phyloP scores from a whole-genome alignment of 78 protist genomes.

The Dictyostelium purpureum region DNA sequence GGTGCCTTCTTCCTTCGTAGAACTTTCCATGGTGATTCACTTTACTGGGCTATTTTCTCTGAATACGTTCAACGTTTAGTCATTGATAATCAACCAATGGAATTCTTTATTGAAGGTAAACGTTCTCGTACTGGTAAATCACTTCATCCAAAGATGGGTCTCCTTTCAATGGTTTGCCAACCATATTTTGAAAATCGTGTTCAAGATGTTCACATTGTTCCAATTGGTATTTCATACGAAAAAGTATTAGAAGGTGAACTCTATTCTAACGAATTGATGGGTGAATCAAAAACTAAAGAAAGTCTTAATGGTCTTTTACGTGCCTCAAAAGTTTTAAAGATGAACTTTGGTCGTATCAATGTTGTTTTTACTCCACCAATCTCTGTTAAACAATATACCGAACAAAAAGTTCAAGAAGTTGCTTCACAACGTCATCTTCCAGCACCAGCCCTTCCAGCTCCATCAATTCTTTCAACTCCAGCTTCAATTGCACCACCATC shows the following conservation, averaged over 20 bases:
- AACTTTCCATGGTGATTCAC: constrained; percentile 86
- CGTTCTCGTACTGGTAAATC: constrained; percentile 88
- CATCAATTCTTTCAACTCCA: neutral
- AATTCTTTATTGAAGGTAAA: constrained; percentile 91
- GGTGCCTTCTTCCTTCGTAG: constrained; percentile 91
- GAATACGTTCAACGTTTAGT: constrained; percentile 85
- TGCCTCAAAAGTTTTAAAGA: constrained; percentile 68
- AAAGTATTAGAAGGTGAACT: constrained; percentile 82
- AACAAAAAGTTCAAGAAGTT: neutral
- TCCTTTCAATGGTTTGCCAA: constrained; percentile 51
- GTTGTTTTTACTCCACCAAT: constrained; percentile 77
- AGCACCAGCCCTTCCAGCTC: neutral
- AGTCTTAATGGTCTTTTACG: constrained; percentile 63
- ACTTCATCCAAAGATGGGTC: constrained; percentile 86
- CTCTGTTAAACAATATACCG: constrained; percentile 63
- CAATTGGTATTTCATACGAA: constrained; percentile 82
- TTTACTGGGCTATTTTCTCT: constrained; percentile 83
- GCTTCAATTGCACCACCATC: neutral
- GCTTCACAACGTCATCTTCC: neutral
- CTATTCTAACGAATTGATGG: constrained; percentile 76
- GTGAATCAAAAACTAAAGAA: constrained; percentile 78
- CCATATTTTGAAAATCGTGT: constrained; percentile 80
- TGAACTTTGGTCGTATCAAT: constrained; percentile 79
- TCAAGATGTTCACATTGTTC: constrained; percentile 77
- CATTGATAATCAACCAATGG: constrained; percentile 74